A percentile compares a stretch with the other conserved stretches of the same genome.
phyloP scores from a whole-genome alignment of 371 early-diverging fungal species.

The Lichtheimia ramosa region DNA sequence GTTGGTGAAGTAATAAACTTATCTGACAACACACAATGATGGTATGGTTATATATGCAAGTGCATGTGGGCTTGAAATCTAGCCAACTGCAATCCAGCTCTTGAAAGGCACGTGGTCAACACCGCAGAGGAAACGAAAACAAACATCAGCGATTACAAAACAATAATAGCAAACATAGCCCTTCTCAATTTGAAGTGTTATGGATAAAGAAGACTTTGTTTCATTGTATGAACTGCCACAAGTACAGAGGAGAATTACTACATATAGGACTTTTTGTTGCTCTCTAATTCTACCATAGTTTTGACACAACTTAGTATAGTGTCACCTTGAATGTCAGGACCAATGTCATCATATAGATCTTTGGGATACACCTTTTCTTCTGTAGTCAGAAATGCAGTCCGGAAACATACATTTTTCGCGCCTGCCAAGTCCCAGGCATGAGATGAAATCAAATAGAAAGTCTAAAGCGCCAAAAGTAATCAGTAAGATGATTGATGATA shows the following conservation, averaged over 20 bases:
- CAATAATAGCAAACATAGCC: no score
- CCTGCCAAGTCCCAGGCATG: slow-evolving; percentile 44
- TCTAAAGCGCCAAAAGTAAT: slow-evolving; percentile 14
- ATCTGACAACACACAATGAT: no score
- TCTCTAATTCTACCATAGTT: slow-evolving; percentile 26
- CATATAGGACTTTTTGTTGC: slow-evolving; percentile 9
- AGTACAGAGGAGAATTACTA: not conserved
- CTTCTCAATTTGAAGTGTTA: no score
- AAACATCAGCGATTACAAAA: no score
- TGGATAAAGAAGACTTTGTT: no score
- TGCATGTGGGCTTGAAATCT: no score
- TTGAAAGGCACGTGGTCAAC: no score
- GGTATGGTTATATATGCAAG: no score
- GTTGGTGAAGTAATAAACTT: no score
- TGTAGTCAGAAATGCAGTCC: slow-evolving; percentile 32
- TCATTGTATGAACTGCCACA: no score
- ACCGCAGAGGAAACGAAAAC: no score
- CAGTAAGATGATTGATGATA: not conserved
- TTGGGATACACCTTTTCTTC: slow-evolving; percentile 25
- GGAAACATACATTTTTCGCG: slow-evolving; percentile 34
- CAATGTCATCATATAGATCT: slow-evolving; percentile 19
- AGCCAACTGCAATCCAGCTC: no score
- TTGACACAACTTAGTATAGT: slow-evolving; percentile 25
- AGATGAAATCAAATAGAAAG: slow-evolving; percentile 34
- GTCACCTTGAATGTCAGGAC: slow-evolving; percentile 27